Percentiles rank a stretch among this genome's conserved stretches.
phyloP scores from a whole-genome alignment of 768 basidiomycete species.

The Trametes villosa region DNA sequence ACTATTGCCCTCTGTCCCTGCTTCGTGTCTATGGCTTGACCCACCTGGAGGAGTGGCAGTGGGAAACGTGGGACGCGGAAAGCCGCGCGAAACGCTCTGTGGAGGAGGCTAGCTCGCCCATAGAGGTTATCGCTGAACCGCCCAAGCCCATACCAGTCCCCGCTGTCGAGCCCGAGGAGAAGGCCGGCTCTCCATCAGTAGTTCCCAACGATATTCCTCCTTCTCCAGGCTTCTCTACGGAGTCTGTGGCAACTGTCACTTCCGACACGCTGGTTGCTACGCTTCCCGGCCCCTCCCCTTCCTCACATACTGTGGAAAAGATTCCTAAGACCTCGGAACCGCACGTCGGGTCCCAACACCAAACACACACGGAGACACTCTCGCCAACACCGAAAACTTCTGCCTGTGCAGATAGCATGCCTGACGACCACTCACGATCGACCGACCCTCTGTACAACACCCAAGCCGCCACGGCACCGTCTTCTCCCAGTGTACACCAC shows the following conservation, averaged over 20 bases:
- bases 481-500: conserved; percentile 3
- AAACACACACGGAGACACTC: neutral
- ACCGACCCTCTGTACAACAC: conserved; percentile 29
- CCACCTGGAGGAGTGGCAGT: conserved; percentile 95
- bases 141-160: conserved; percentile 24
- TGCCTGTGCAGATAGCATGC: conserved; percentile 1
- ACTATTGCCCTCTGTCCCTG: conserved; percentile 93
- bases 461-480: neutral
- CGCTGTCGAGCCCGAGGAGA: neutral
- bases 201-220: neutral
- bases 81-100: conserved; percentile 43
- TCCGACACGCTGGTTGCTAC: neutral
- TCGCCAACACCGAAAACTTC: neutral
- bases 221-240: neutral
- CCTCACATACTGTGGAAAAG: neutral
- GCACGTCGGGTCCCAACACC: neutral
- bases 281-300: neutral
- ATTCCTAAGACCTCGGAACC: neutral
- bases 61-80: conserved; percentile 82
- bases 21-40: conserved; percentile 94
- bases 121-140: conserved; percentile 32
- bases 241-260: neutral
- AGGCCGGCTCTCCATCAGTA: neutral
- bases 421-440: conserved; percentile 22
- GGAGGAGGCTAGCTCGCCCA: conserved; percentile 28